Percentiles rank a stretch among this genome's conserved stretches.
Evolutionary conservation across 2,329 filamentous ascomycete species (phyloP).

Genomic region (Setomelanomma holmii): DNA sequence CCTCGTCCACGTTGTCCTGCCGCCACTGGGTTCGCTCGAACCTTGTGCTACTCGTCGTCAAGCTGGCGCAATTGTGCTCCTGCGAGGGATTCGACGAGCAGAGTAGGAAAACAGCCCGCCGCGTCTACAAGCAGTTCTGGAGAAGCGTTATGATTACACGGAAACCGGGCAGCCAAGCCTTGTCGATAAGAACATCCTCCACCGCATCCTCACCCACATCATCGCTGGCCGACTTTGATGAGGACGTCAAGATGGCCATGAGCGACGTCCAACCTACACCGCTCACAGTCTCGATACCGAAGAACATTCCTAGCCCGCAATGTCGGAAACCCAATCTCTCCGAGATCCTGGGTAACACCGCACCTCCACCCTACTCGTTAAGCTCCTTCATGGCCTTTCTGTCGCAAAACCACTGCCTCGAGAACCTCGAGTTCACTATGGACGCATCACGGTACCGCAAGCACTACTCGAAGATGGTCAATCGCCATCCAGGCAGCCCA

Average conservation of each 20-base stretch:
- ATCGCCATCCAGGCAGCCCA: slow-evolving; percentile 55
- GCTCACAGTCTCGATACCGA: slow-evolving; percentile 59
- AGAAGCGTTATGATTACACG: slow-evolving; percentile 47
- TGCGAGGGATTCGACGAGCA: slow-evolving; percentile 44
- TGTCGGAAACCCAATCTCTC: slow-evolving; percentile 74
- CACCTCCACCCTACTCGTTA: slow-evolving; percentile 87
- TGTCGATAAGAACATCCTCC: slow-evolving; percentile 45
- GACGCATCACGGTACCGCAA: slow-evolving; percentile 86
- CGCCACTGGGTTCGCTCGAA: slow-evolving; percentile 43
- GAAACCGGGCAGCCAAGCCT: slow-evolving; percentile 33
- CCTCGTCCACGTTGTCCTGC: slow-evolving; percentile 26
- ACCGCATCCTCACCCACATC: slow-evolving; percentile 43
- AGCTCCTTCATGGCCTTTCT: slow-evolving; percentile 95
- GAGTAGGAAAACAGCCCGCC: slow-evolving; percentile 40
- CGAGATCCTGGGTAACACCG: slow-evolving; percentile 86
- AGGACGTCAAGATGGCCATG: slow-evolving; percentile 59
- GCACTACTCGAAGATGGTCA: slow-evolving; percentile 67
- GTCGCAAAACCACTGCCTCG: slow-evolving; percentile 95
- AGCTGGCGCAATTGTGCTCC: slow-evolving; percentile 49
- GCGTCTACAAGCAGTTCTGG: slow-evolving; percentile 48
- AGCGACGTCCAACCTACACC: slow-evolving; percentile 54
- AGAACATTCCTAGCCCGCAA: slow-evolving; percentile 55
- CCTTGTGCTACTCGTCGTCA: slow-evolving; percentile 44
- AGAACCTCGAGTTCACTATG: slow-evolving; percentile 96
- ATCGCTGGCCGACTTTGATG: slow-evolving; percentile 42